A percentile compares a stretch with the other conserved stretches of the same genome.
Evolutionary conservation across 179 eudicot genomes (phyloP).

Genomic region (Gypsophila paniculata): DNA sequence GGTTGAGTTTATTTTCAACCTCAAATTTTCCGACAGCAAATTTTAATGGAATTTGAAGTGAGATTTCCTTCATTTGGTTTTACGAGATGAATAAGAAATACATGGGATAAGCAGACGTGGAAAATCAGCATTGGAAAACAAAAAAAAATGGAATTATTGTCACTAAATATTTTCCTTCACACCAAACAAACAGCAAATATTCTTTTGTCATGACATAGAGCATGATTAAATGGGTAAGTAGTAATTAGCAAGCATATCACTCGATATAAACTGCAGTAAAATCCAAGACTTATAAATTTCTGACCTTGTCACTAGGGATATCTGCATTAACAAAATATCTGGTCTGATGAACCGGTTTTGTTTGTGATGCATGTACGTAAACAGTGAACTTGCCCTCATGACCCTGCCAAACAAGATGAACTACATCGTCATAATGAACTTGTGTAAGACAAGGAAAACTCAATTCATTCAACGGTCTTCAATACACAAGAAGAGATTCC

Average conservation of each 20-base stretch:
- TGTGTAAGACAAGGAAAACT: not conserved
- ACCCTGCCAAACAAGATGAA: slow-evolving; percentile 54
- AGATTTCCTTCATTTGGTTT: not conserved
- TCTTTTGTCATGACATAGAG: no score
- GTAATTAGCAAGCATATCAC: not conserved
- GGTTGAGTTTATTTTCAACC: no score
- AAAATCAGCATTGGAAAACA: no score
- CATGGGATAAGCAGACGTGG: no score
- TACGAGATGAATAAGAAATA: no score
- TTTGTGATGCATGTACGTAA: slow-evolving; percentile 81
- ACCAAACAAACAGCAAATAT: no score
- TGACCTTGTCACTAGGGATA: slow-evolving; percentile 83
- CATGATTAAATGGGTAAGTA: no score
- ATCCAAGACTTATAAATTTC: not conserved
- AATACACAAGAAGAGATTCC: not conserved
- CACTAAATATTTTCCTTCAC: no score
- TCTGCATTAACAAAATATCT: slow-evolving; percentile 60
- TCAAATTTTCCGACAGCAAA: no score
- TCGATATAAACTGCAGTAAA: not conserved
- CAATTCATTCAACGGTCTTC: not conserved
- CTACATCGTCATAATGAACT: slow-evolving; percentile 9
- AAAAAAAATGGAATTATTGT: no score
- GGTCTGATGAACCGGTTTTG: slow-evolving; percentile 63
- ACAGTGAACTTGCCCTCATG: slow-evolving; percentile 85
- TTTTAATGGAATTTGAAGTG: not conserved